phyloP scores from a whole-genome alignment of 306 rosid species.

The Cicer judaicum region DNA sequence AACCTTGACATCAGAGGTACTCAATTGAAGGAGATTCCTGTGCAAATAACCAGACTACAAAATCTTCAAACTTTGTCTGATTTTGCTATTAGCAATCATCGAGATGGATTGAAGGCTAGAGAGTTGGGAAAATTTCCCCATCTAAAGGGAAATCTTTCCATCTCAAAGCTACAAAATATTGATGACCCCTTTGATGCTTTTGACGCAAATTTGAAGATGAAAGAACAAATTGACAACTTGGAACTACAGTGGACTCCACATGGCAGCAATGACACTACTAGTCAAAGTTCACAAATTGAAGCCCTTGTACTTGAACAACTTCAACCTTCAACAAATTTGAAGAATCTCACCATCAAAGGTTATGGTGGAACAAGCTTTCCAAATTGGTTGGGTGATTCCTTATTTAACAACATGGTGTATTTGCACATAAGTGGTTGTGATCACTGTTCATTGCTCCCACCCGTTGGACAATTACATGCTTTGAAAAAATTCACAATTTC shows the following conservation, averaged over 20 bases:
- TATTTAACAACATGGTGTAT: constrained; percentile 3
- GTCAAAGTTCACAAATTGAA: not conserved
- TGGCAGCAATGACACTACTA: not conserved
- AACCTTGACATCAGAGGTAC: constrained; percentile 17
- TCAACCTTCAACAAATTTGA: constrained; percentile 26
- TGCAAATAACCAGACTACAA: constrained; percentile 18
- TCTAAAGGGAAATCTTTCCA: constrained; percentile 24
- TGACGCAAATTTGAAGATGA: constrained; percentile 22
- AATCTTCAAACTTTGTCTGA: constrained; percentile 22
- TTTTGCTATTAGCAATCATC: constrained; percentile 15
- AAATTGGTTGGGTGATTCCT: constrained; percentile 8
- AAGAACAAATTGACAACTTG: constrained; percentile 12
- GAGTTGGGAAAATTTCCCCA: constrained; percentile 6
- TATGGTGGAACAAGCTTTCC: constrained; percentile 42
- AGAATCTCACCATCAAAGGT: constrained; percentile 17
- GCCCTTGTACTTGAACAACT: constrained; percentile 35
- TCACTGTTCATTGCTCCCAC: constrained; percentile 34
- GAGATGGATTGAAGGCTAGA: not conserved
- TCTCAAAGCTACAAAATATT: constrained; percentile 36
- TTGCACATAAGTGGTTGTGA: constrained; percentile 8
- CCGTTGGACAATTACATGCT: constrained; percentile 21
- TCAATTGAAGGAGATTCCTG: constrained; percentile 19
- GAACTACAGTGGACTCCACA: constrained; percentile 24
- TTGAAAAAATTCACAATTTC: constrained; percentile 27
- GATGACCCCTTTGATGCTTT: constrained; percentile 1